These are phyloP conservation scores for Scleroderma bovista DNA, from an alignment of 768 basidiomycete species.

Conservation along the genomic window DNA sequence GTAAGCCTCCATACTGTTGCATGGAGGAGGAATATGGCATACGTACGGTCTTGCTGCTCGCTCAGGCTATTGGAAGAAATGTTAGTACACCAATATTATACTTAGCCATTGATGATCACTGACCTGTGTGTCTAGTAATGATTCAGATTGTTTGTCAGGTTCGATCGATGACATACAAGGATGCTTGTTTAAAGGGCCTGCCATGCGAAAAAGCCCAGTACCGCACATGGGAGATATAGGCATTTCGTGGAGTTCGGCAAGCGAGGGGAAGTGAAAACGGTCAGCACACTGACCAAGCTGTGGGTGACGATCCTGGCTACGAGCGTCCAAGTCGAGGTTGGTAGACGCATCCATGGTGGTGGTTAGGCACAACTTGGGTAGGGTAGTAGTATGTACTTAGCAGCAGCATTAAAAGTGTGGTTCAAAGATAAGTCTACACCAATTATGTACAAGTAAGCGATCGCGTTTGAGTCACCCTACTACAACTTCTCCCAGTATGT, in stretches of 20 bases:
- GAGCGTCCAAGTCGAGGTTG: neutral
- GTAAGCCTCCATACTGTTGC: constrained; percentile 15
- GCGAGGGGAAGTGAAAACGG: neutral
- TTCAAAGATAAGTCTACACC: too few relatives aligned
- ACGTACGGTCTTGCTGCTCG: neutral
- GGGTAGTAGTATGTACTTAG: too few relatives aligned
- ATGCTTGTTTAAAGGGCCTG: neutral
- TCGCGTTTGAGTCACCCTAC: too few relatives aligned
- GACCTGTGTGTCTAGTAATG: neutral
- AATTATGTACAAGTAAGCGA: too few relatives aligned
- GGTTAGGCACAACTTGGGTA: too few relatives aligned
- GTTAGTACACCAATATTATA: neutral
- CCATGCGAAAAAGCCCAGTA: too few relatives aligned
- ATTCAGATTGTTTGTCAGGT: neutral
- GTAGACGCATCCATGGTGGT: neutral
- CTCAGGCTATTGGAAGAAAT: neutral
- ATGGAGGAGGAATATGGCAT: constrained; percentile 8
- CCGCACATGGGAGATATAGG: neutral
- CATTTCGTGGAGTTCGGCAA: neutral
- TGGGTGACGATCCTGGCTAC: too few relatives aligned
- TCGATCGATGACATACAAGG: neutral
- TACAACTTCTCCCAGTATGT: too few relatives aligned
- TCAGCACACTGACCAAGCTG: neutral
- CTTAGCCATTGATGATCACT: too few relatives aligned
- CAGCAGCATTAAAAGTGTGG: too few relatives aligned